Evolutionary conservation across 2,329 filamentous ascomycete genomes (phyloP).

Genomic region (Sporothrix variecibatus): DNA sequence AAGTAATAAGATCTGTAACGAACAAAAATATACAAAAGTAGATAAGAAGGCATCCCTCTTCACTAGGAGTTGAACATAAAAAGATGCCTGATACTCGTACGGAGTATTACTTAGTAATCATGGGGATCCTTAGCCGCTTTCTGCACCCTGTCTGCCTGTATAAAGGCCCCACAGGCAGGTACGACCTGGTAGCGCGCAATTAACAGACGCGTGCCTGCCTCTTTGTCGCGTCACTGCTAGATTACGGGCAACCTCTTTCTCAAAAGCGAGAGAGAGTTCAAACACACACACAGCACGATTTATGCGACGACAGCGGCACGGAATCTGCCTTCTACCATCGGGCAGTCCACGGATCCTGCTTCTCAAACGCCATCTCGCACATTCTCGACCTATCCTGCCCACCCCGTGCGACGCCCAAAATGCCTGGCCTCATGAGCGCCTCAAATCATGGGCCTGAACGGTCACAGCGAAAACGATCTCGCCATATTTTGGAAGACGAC

Average conservation of each 20-base stretch:
- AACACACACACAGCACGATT: not conserved
- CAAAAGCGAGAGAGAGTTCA: not conserved
- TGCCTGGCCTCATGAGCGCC: slow-evolving; percentile 36
- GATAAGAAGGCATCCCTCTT: no score
- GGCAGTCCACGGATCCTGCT: not conserved
- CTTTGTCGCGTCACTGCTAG: not conserved
- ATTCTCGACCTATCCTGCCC: not conserved
- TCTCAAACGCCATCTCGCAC: not conserved
- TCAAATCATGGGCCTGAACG: not conserved
- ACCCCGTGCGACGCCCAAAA: slow-evolving; percentile 24
- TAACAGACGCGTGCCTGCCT: not conserved
- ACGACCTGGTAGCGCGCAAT: not conserved
- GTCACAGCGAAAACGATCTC: slow-evolving; percentile 46
- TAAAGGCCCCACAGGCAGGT: not conserved
- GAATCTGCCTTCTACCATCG: not conserved
- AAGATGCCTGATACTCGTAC: not conserved
- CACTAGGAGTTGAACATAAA: no score
- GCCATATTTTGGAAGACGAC: slow-evolving; percentile 40
- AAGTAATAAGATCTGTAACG: no score
- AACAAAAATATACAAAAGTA: no score
- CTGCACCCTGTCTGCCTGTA: no score
- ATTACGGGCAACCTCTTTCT: not conserved
- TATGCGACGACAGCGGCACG: not conserved
- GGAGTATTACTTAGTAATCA: not conserved
- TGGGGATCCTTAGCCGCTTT: not conserved